A percentile compares a stretch with the other conserved stretches of the same genome.
Evolutionary conservation across 1,284 basidiomycete species (phyloP).

Genomic region (Apiotrichum montevideense): DNA sequence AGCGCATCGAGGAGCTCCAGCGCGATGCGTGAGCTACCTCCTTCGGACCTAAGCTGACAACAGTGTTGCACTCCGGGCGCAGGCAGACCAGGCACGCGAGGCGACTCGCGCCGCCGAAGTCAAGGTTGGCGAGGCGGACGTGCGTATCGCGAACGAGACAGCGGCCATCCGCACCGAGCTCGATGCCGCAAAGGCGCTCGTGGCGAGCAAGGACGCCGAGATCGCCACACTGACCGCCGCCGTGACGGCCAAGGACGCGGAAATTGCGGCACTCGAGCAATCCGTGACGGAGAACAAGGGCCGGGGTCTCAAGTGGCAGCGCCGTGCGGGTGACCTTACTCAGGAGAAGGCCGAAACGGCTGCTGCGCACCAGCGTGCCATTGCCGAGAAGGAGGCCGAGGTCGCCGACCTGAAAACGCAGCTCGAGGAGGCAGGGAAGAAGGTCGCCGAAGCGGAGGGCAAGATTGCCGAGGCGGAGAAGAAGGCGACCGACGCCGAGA

Average conservation of each 20-base stretch:
- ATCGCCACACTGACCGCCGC: conserved; percentile 14
- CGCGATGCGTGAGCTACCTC: conserved; percentile 59
- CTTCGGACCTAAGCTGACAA: conserved; percentile 42
- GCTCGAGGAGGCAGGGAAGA: conserved; percentile 23
- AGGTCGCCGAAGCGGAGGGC: conserved; percentile 30
- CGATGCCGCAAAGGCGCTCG: conserved; percentile 30
- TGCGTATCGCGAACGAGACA: conserved; percentile 32
- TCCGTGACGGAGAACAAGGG: conserved; percentile 23
- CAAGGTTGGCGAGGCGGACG: conserved; percentile 25
- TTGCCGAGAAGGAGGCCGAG: conserved; percentile 25
- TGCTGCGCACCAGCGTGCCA: neutral
- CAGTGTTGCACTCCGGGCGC: conserved; percentile 57
- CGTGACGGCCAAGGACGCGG: conserved; percentile 10
- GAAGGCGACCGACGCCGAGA: conserved; percentile 21
- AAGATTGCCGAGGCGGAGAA: conserved; percentile 25
- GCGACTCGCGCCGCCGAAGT: conserved; percentile 52
- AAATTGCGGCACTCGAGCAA: conserved; percentile 20
- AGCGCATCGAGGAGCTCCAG: conserved; percentile 70
- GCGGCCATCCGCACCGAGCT: conserved; percentile 31
- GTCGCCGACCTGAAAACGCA: conserved; percentile 21
- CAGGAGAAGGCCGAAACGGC: neutral
- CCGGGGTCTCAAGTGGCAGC: conserved; percentile 38
- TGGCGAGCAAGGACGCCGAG: conserved; percentile 22
- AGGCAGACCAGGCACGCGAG: conserved; percentile 74
- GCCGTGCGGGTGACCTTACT: conserved; percentile 22